Conservation (phyloP, 257 asterid genomes). For the Perilla frutescens region DNA sequence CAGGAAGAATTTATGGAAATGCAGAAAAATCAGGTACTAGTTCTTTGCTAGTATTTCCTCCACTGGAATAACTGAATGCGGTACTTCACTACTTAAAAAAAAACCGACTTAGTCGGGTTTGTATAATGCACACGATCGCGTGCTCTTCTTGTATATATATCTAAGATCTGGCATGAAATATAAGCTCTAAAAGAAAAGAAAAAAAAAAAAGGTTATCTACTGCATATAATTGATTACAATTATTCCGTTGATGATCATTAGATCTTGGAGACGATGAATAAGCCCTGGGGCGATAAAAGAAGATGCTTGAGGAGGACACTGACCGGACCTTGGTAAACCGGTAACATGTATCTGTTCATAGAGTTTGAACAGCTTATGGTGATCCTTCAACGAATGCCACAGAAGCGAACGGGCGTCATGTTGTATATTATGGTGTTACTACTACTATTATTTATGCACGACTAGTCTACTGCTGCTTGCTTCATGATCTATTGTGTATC, state of each 20-base stretch:
- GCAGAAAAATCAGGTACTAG: constrained; percentile 80
- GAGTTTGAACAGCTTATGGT: constrained; percentile 27
- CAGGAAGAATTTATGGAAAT: constrained; percentile 76
- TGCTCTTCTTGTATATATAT: constrained; percentile 9
- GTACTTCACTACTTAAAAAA: background rate
- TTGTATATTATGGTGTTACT: constrained; percentile 34
- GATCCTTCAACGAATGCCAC: constrained; percentile 34
- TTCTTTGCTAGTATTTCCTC: background rate
- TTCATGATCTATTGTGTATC: constrained; percentile 5
- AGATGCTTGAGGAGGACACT: constrained; percentile 76
- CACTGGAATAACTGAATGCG: background rate
- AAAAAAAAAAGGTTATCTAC: no score
- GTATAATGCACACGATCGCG: constrained; percentile 5
- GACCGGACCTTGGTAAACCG: constrained; percentile 83
- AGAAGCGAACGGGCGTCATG: constrained; percentile 41
- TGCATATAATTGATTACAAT: no score
- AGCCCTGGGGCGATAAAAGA: constrained; percentile 58
- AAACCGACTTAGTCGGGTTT: background rate
- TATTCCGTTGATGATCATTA: constrained; percentile 23
- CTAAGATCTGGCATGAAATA: background rate
- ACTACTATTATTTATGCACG: constrained; percentile 28
- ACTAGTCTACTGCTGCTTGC: constrained; percentile 26
- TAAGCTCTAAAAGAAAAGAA: background rate
- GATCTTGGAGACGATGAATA: constrained; percentile 60
- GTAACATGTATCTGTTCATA: constrained; percentile 28